Evolutionary conservation across 2,329 filamentous ascomycete genomes (phyloP), one percentile per base, ranked within the genome.

Genomic region (Fusarium dimerum): DNA sequence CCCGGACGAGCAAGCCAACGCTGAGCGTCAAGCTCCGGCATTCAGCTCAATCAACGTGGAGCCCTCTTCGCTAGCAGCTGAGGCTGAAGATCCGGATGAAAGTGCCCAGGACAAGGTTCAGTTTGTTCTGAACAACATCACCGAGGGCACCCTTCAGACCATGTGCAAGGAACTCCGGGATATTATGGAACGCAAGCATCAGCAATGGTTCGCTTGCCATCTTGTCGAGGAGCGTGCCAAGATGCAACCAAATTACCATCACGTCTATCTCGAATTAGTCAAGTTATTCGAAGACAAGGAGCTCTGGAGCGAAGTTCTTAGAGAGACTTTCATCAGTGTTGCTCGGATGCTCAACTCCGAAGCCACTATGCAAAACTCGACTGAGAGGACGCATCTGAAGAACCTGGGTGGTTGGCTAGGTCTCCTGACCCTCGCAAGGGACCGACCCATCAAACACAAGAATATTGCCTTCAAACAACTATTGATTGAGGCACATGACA

Each of bases 391-490:
- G 3, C 90, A 96, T 63, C 78, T 99, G 34, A 97, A 97, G 74
- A 97, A 96, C 66, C 80, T 99, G 13, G 94, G 91, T 55, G 86
- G 85, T 39, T 99, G 95, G 95, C 84, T 99, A 40, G 94, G 94
- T 11, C 89, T 93, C 16, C 72, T 99, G 63, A 99, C 94, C 2
- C 84, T 99, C 50, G 94, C 94, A 26, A 87, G 93, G 48, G 89
- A 99, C 68, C 93, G 93, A 68, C 94, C 94, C 1, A 96, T 99
- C 74, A 92, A 93, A 67, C 92, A 97, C 70, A 92, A 88, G 66
- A 96, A 97, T 67, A 92, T 99, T 55, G 95, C 93, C 2, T 97
- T 99, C 80, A 96, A 96, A 72, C 91, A 97, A 66, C 79, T 99
- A 6, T 81, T 99, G 5, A 87, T 97, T 42, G 94, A 99, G 72